phyloP scores from a whole-genome alignment of 176 grass and related monocot genomes.

The barley (Hordeum vulgare) region MorexV3_pseudomolecules_assembly NC_058522.1:520840673-520841172 shows the following conservation, averaged over 20 bases:
- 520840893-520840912: constrained; percentile 30
- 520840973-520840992: constrained; percentile 93
- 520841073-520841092: constrained; percentile 20
- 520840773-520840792: constrained; percentile 83
- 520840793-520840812: constrained; percentile 94
- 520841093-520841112: not conserved
- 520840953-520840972: constrained; percentile 64
- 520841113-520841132: not conserved
- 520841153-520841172: constrained; percentile 4
- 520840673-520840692: constrained; percentile 69
- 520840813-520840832: constrained; percentile 89
- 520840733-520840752: constrained; percentile 96
- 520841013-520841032: constrained; percentile 33
- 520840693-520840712: constrained; percentile 98
- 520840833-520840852: not conserved
- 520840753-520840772: constrained; percentile 98
- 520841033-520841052: constrained; percentile 20
- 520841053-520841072: constrained; percentile 24
- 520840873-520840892: not conserved
- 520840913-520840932: constrained; percentile 98
- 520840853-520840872: not conserved
- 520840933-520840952: constrained; percentile 91
- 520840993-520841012: constrained; percentile 63
- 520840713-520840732: constrained; percentile 98
- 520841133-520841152: constrained; percentile 18